Base-by-base conservation (phyloP, 1,284 basidiomycete species). In the Malassezia vespertilionis region DNA sequence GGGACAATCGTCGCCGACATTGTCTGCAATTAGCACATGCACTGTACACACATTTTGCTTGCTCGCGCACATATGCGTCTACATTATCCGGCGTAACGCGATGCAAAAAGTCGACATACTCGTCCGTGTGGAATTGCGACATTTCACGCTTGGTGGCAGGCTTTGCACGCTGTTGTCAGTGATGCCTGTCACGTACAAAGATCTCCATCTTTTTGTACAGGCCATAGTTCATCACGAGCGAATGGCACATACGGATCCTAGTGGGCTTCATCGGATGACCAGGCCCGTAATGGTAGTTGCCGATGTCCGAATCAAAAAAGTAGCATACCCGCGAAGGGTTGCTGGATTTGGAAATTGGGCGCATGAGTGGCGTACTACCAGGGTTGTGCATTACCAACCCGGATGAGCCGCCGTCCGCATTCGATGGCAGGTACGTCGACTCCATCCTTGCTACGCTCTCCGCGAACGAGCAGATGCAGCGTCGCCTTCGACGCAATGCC, bases 171-270 rank as follows among this genome's bases (percentile, higher is more conserved):
- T 54, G 42, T 9, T 11, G 38, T 45, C 33, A 28, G n/a, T 21
- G 18, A 12, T 18, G 34, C 12, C 21, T 6, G 10, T 12, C 20
- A 55, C 65, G 45, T 30, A 71, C 69, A 40, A 73, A 73, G 54
- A 74, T 73, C 57, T 73, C 72, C 72, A 74, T 72, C 46, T 71
- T 65, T 44, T 72, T 73, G 62, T 73, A 72, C n/a, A 72, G 54
- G 17, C 90, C 90, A 70, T 96, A 97, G 75, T 97, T 97, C 93
- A 97, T 97, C 46, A 97, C 91, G 31, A 99, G 78, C 8, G 89
- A 91, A 74, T 99, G 93, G 69, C 90, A 95, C 93, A 99, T 97
- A 60, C 91, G 83, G 76, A 97, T 95, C 18, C 91, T 54, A 14
- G 66, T 69, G 5, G 67, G 67, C 36, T 70, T 70, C 67, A 70